These are phyloP conservation scores for Vitellaria paradoxa DNA, from an alignment of 179 eudicot genomes.

Conservation along the genomic window DNA sequence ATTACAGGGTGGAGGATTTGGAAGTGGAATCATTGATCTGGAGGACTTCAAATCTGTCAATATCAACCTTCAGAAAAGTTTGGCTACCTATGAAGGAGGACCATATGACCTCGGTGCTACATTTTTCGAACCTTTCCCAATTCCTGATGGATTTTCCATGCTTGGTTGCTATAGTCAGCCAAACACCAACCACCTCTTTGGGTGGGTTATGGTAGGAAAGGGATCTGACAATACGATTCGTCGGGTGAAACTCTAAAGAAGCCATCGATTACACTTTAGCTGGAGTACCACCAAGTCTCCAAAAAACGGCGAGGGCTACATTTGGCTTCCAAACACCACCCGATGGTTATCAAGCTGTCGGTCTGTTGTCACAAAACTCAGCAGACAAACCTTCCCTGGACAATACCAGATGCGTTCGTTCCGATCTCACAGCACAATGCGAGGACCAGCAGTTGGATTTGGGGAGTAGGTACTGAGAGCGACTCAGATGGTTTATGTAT, in stretches of 20 bases:
- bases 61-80: slow-evolving; percentile 44
- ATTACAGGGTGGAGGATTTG: slow-evolving; percentile 46
- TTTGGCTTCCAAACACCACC: slow-evolving; percentile 64
- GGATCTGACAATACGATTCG: slow-evolving; percentile 21
- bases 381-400: slow-evolving; percentile 56
- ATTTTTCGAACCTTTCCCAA: slow-evolving; percentile 48
- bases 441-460: slow-evolving; percentile 35
- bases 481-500: slow-evolving; percentile 33
- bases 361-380: slow-evolving; percentile 44
- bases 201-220: slow-evolving; percentile 53
- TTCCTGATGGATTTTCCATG: slow-evolving; percentile 57
- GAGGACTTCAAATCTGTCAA: slow-evolving; percentile 50
- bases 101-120: slow-evolving; percentile 52
- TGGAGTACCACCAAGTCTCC: slow-evolving; percentile 31
- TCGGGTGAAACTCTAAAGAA: slow-evolving; percentile 27
- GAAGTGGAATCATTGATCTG: slow-evolving; percentile 51
- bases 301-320: slow-evolving; percentile 37
- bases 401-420: slow-evolving; percentile 46
- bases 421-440: slow-evolving; percentile 44
- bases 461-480: slow-evolving; percentile 36
- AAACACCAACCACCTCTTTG: slow-evolving; percentile 50
- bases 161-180: slow-evolving; percentile 64
- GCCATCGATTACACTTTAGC: slow-evolving; percentile 64
- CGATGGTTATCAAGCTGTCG: slow-evolving; percentile 52
- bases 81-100: slow-evolving; percentile 56